Percentiles rank a stretch among this genome's conserved stretches.
Conservation (phyloP, 345 rosid species). For the Ceriops decandra region DNA sequence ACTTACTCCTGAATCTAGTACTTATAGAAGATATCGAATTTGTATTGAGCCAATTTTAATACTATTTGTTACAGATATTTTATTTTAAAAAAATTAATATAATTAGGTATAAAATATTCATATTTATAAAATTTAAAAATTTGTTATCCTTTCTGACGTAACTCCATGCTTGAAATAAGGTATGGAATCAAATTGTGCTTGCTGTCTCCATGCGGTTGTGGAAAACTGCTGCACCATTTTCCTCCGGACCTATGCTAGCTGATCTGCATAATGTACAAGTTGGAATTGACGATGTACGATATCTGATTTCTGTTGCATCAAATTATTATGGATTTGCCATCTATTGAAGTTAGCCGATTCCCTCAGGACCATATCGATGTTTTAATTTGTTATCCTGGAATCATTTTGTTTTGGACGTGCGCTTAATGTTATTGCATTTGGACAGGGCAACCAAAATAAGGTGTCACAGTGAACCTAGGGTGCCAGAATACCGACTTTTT, state of each 20-base stretch:
- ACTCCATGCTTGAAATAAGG: slow-evolving; percentile 9
- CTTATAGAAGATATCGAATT: no score
- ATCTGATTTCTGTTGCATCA: slow-evolving; percentile 58
- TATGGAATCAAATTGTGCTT: slow-evolving; percentile 18
- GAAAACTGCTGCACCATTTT: slow-evolving; percentile 81
- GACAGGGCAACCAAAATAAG: background rate
- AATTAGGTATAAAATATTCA: no score
- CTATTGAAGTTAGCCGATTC: background rate
- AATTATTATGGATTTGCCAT: background rate
- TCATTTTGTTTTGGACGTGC: background rate
- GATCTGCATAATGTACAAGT: slow-evolving; percentile 75
- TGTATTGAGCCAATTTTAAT: no score
- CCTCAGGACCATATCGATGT: background rate
- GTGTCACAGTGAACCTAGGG: background rate
- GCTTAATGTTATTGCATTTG: background rate
- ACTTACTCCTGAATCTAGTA: no score
- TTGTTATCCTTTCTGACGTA: no score
- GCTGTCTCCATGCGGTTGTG: slow-evolving; percentile 46
- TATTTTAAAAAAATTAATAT: no score
- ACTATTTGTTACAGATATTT: no score
- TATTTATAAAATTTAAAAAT: no score
- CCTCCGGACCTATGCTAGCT: slow-evolving; percentile 73
- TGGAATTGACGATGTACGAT: slow-evolving; percentile 77
- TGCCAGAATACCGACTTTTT: background rate
- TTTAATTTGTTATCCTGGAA: background rate